Base-by-base conservation (phyloP, 371 early-diverging fungal genomes). In the Chytridium lagenaria region DNA sequence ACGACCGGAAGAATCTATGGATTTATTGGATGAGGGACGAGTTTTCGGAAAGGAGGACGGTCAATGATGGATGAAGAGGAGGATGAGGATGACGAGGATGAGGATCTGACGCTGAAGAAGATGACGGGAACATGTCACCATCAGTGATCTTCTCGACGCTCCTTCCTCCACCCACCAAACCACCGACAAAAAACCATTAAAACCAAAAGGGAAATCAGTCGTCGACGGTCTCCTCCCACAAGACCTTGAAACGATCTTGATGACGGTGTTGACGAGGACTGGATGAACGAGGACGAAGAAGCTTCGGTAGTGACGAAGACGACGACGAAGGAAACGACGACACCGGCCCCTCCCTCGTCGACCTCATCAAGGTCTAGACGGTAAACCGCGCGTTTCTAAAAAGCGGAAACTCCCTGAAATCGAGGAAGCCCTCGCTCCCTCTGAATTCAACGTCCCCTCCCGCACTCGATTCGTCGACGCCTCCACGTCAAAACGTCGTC, bases 371-470 rank as follows among this genome's bases (percentile, higher is more conserved):
- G 26, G 55, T 26, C 55, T 55, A 5, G 55, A 55, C 30, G 5
- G 7, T 10, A 55, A 55, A 44, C 19, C 44, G 12, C 44, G 44
- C 44, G 12, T 12, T 22, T 19, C 26, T 30, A 28, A 51, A n/a
- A 16, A 87, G 86, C 72, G 80, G 16, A 55, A 84, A 51, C 83
- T 88, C 10, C 78, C 84, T 44, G 91, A 92, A 80, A 78, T 84
- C n/a, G 90, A 88, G 0, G 94, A 94, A 79, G 90, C 88, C 0
- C 91, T 88, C 65, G 83, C 88, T 34, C 94, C 94, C 77, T 89
- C 86, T 3, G 94, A 94, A 79, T 95, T 88, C 80, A 91, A 92
- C 71, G 78, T 94, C 51, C 71, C 84, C 19, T 84, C 87, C 5
- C 67, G 69, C 26, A 23, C 57, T n/a, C n/a, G n/a, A n/a, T n/a